Conservation (phyloP, 192 early-diverging fungal genomes). For the Coemansia sp. region DNA sequence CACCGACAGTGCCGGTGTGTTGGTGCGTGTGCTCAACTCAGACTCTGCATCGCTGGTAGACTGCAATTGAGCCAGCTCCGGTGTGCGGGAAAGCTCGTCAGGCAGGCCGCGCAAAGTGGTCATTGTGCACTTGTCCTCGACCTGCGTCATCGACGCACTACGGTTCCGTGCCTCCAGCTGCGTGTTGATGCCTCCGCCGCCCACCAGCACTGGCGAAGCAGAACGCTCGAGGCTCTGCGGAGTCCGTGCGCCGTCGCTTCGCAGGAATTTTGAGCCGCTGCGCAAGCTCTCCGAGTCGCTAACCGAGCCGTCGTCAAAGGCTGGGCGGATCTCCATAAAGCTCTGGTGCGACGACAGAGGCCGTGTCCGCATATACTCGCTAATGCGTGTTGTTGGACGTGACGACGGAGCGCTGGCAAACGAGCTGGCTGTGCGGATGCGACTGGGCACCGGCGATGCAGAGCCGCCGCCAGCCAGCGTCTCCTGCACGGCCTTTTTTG, state of each 20-base stretch:
- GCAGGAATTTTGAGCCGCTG: slow-evolving; percentile 11
- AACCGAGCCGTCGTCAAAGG: slow-evolving; percentile 30
- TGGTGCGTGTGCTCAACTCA: slow-evolving; percentile 10
- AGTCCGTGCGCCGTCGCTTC: slow-evolving; percentile 19
- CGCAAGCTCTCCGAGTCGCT: slow-evolving; percentile 14
- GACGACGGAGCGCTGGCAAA: slow-evolving; percentile 7
- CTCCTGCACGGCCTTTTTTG: slow-evolving; percentile 9
- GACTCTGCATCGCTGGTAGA: slow-evolving; percentile 11
- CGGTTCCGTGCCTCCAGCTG: slow-evolving; percentile 23
- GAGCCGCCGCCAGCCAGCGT: slow-evolving; percentile 22
- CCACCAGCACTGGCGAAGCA: slow-evolving; percentile 34
- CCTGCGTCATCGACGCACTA: slow-evolving; percentile 38
- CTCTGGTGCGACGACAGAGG: slow-evolving; percentile 31
- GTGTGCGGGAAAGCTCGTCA: slow-evolving; percentile 15
- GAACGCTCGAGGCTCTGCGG: slow-evolving; percentile 29
- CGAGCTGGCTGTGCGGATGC: slow-evolving; percentile 6
- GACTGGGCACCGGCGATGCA: background rate
- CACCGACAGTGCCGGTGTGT: slow-evolving; percentile 25
- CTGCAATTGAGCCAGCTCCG: slow-evolving; percentile 1
- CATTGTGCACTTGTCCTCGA: slow-evolving; percentile 50
- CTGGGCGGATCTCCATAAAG: slow-evolving; percentile 44
- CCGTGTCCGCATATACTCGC: slow-evolving; percentile 35
- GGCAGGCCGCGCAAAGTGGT: slow-evolving; percentile 50
- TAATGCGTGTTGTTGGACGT: slow-evolving; percentile 28
- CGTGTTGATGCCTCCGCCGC: slow-evolving; percentile 21